Percentiles rank a stretch among this genome's conserved stretches.
Evolutionary conservation across 345 rosid species (phyloP).

Genomic region (Bruguiera sexangula): DNA sequence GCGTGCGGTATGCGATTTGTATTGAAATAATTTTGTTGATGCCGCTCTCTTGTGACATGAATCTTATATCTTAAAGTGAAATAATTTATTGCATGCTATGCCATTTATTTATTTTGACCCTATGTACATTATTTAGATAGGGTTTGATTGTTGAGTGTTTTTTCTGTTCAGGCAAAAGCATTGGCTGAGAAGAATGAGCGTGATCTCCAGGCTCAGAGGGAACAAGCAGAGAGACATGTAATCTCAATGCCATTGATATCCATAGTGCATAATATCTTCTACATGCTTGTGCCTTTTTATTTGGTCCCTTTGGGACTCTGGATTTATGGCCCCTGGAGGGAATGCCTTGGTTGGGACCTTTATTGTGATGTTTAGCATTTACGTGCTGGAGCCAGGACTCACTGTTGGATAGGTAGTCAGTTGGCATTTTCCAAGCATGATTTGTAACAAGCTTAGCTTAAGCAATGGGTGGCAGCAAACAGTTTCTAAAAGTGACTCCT

Average conservation of each 20-base stretch:
- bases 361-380: too few relatives aligned
- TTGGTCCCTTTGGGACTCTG: background rate
- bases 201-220: slow-evolving; percentile 86
- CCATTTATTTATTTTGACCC: slow-evolving; percentile 5
- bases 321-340: too few relatives aligned
- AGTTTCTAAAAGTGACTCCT: too few relatives aligned
- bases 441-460: too few relatives aligned
- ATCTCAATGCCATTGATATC: slow-evolving; percentile 18
- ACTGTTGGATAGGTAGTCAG: too few relatives aligned
- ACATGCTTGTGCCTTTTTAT: background rate
- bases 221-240: slow-evolving; percentile 97
- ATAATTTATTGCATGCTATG: background rate
- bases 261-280: background rate
- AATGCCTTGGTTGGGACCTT: too few relatives aligned
- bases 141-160: slow-evolving; percentile 15
- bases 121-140: background rate
- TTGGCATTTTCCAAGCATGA: too few relatives aligned
- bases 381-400: too few relatives aligned
- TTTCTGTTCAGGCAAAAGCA: slow-evolving; percentile 72
- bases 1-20: slow-evolving; percentile 69
- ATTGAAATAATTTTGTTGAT: slow-evolving; percentile 11
- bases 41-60: background rate
- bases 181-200: slow-evolving; percentile 94
- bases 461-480: too few relatives aligned
- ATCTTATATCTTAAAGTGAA: background rate